phyloP scores from a whole-genome alignment of 2,329 filamentous ascomycete genomes.

The Chaetomium strumarium region DNA sequence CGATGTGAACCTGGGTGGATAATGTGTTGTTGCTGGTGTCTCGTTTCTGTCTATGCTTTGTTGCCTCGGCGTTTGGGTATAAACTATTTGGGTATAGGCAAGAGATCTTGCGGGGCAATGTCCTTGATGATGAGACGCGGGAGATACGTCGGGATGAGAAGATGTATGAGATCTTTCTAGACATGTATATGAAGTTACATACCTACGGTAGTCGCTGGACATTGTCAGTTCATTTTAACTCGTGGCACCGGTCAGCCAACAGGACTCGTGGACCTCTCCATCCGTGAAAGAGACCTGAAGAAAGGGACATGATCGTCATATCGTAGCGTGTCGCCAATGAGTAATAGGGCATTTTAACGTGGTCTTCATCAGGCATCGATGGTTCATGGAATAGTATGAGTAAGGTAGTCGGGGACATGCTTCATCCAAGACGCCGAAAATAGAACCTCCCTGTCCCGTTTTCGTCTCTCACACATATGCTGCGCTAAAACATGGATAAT shows the following conservation, averaged over 20 bases:
- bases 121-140: not conserved
- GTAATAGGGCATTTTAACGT: no score
- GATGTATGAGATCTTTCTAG: no score
- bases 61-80: conserved; percentile 4
- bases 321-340: not conserved
- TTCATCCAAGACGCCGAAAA: conserved; percentile 19
- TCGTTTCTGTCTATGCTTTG: not conserved
- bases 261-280: no score
- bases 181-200: no score
- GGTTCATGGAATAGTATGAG: conserved; percentile 6
- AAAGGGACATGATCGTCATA: conserved; percentile 3
- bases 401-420: conserved; percentile 7
- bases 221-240: no score
- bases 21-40: not conserved
- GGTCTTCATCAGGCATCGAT: conserved; percentile 4
- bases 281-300: no score
- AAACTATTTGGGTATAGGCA: not conserved
- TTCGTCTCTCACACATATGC: conserved; percentile 11
- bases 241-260: no score
- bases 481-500: conserved; percentile 9
- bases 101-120: not conserved
- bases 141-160: no score
- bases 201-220: no score
- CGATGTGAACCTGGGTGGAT: conserved; percentile 14
- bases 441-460: conserved; percentile 2